A percentile compares a stretch with the other conserved stretches of the same genome.
Evolutionary conservation across 129 eudicot species (phyloP).

Genomic region (Oenanthe sinensis): DNA sequence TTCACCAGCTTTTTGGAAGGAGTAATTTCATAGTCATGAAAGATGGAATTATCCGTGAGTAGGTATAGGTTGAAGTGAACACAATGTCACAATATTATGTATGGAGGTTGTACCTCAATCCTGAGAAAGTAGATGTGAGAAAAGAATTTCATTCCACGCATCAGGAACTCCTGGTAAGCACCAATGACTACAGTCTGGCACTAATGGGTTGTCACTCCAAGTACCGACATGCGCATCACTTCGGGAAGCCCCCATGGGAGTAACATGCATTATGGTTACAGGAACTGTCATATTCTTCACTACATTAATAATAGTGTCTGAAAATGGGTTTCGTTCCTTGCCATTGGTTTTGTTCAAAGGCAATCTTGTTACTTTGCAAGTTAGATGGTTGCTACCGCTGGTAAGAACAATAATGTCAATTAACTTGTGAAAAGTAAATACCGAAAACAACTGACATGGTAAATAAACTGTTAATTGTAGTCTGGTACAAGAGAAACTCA

Average conservation of each 20-base stretch:
- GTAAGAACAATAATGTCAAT: neutral
- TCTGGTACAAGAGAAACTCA: neutral
- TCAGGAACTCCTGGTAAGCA: conserved; percentile 98
- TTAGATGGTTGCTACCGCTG: conserved; percentile 53
- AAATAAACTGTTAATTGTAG: neutral
- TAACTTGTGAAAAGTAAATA: neutral
- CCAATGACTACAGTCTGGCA: conserved; percentile 96
- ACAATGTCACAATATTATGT: neutral
- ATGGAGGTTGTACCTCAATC: neutral
- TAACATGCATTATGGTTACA: conserved; percentile 61
- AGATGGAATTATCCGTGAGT: neutral
- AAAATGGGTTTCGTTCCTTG: conserved; percentile 38
- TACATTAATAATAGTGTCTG: conserved; percentile 45
- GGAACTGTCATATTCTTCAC: conserved; percentile 63
- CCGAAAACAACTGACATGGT: neutral
- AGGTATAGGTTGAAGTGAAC: neutral
- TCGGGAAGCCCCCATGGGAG: conserved; percentile 79
- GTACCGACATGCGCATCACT: conserved; percentile 96
- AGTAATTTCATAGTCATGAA: neutral
- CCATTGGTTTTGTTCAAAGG: conserved; percentile 37
- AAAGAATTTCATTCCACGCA: conserved; percentile 79
- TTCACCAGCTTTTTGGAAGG: neutral
- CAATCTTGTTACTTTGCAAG: conserved; percentile 53
- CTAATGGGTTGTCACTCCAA: conserved; percentile 82
- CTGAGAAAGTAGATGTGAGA: conserved; percentile 37